Evolutionary conservation across 164 flowering plant genomes (phyloP).

Genomic region (Umbellularia californica): DNA sequence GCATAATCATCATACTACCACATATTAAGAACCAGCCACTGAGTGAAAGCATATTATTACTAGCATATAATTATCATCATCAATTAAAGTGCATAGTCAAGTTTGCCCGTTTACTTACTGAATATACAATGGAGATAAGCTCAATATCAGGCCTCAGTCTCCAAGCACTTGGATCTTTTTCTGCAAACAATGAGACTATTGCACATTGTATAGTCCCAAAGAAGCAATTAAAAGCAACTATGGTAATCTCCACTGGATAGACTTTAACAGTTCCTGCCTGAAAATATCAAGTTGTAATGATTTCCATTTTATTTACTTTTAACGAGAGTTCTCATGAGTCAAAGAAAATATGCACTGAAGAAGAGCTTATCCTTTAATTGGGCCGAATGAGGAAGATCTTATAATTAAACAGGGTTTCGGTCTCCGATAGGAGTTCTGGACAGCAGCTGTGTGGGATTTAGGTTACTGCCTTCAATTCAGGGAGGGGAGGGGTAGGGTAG

Average conservation of each 20-base stretch:
- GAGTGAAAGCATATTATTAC: neutral
- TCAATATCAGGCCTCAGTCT: slow-evolving; percentile 21
- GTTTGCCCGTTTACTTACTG: slow-evolving; percentile 28
- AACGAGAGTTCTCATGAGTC: neutral
- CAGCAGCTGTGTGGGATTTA: no score
- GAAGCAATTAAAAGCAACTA: slow-evolving; percentile 35
- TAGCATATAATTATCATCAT: neutral
- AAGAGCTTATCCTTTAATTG: neutral
- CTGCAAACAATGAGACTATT: slow-evolving; percentile 21
- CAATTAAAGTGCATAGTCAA: neutral
- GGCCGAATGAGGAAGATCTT: no score
- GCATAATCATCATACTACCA: neutral
- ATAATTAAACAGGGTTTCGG: no score
- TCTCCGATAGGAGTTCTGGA: no score
- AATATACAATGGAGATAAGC: slow-evolving; percentile 26
- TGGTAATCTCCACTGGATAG: slow-evolving; percentile 25
- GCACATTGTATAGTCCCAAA: slow-evolving; percentile 30
- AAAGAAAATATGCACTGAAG: neutral
- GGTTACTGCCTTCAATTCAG: no score
- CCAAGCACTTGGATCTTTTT: slow-evolving; percentile 36
- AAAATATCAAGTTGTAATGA: neutral
- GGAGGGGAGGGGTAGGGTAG: no score
- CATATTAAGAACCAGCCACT: neutral
- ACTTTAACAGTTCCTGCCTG: slow-evolving; percentile 24
- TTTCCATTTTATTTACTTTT: neutral